Conservation (phyloP, 345 rosid species). For the Aquilaria sinensis region DNA sequence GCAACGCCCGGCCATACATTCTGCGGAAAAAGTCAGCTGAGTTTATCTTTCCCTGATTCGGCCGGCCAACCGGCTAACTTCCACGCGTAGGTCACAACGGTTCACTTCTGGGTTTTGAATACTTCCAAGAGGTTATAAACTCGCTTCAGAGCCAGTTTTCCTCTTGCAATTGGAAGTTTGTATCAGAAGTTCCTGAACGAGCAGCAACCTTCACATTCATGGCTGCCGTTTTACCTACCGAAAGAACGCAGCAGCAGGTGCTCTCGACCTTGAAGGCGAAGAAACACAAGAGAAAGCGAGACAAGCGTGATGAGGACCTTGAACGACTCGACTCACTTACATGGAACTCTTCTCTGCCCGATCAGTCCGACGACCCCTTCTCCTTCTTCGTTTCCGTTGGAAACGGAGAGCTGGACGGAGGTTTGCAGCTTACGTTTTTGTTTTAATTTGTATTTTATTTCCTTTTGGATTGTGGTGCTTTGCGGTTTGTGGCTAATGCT, state of each 20-base stretch:
- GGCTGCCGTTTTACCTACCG: conserved; percentile 21
- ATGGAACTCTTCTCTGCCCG: conserved; percentile 49
- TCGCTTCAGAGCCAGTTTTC: too few species aligned
- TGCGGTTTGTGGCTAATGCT: too few species aligned
- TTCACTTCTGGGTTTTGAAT: too few species aligned
- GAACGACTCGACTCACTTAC: conserved; percentile 50
- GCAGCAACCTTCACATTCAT: conserved; percentile 8
- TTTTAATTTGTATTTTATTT: neutral
- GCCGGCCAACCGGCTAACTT: too few species aligned
- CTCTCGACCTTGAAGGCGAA: conserved; percentile 13
- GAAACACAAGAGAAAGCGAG: conserved; percentile 35
- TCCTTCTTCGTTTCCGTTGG: conserved; percentile 44
- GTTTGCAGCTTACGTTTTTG: conserved; percentile 16
- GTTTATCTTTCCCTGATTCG: too few species aligned
- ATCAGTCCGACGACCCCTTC: conserved; percentile 37
- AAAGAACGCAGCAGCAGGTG: neutral
- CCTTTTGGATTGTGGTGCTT: neutral
- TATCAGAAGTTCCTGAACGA: too few species aligned
- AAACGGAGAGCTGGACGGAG: conserved; percentile 76
- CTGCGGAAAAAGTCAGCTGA: too few species aligned
- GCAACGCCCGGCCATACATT: too few species aligned
- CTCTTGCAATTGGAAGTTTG: too few species aligned
- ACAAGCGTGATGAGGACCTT: conserved; percentile 24
- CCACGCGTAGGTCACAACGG: too few species aligned
- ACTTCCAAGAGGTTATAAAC: too few species aligned